phyloP scores from a whole-genome alignment of 306 rosid species.

The Casuarina glauca region DNA sequence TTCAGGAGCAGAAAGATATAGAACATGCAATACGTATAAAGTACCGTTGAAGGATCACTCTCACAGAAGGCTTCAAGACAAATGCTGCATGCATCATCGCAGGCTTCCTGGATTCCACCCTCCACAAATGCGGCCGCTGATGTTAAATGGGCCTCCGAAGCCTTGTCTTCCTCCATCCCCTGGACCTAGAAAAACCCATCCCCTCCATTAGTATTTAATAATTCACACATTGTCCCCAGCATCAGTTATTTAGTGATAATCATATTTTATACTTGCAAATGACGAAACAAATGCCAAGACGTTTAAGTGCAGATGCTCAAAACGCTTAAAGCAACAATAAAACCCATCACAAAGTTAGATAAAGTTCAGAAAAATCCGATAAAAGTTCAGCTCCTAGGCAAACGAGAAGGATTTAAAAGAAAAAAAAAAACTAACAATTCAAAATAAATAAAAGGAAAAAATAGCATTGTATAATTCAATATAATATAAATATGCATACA shows the following conservation, averaged over 20 bases:
- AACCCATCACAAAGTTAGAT: background rate
- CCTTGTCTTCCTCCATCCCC: conserved; percentile 52
- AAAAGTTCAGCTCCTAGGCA: conserved; percentile 5
- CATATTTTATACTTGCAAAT: too few relatives aligned
- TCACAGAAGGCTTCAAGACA: conserved; percentile 84
- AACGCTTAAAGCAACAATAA: background rate
- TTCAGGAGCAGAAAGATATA: background rate
- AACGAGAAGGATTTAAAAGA: background rate
- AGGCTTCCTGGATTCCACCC: conserved; percentile 97
- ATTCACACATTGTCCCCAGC: conserved; percentile 1
- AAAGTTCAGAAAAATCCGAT: background rate
- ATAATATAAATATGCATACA: too few relatives aligned
- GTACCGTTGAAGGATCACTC: conserved; percentile 91
- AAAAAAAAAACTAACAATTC: background rate
- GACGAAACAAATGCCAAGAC: background rate
- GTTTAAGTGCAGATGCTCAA: background rate
- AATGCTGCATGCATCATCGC: conserved; percentile 95
- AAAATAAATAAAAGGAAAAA: background rate
- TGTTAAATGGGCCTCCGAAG: conserved; percentile 76
- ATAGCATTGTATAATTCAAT: background rate
- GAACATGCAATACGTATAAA: background rate
- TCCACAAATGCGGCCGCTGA: conserved; percentile 96
- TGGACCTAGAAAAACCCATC: conserved; percentile 40
- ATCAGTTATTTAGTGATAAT: background rate
- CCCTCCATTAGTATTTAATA: background rate